phyloP scores from a whole-genome alignment of 768 basidiomycete species.

The Cyclocybe aegerita region DNA sequence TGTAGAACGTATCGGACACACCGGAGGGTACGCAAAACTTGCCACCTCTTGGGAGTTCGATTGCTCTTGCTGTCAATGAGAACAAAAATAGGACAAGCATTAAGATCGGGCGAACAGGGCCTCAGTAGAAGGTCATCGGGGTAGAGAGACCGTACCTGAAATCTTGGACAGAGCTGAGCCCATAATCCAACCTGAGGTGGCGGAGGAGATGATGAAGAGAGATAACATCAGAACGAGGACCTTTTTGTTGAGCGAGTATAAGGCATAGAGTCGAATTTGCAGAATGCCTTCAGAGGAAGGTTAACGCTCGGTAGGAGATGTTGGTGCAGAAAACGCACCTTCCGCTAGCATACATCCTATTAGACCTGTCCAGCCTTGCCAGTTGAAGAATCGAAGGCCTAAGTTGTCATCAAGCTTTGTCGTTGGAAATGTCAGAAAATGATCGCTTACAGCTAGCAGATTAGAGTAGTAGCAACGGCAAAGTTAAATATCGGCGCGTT shows the following conservation, averaged over 20 bases:
- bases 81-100: neutral
- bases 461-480: neutral
- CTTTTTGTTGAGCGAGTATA: constrained; percentile 54
- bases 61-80: constrained; percentile 18
- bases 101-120: neutral
- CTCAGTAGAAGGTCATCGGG: neutral
- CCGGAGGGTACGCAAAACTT: constrained; percentile 41
- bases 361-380: constrained; percentile 64
- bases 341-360: constrained; percentile 54
- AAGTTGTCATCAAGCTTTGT: neutral
- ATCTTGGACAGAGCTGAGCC: constrained; percentile 39
- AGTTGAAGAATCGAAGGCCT: constrained; percentile 49
- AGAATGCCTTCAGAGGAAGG: constrained; percentile 44
- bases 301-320: too few species aligned
- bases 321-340: constrained; percentile 30
- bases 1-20: constrained; percentile 44
- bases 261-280: constrained; percentile 62
- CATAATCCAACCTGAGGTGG: constrained; percentile 48
- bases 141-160: constrained; percentile 29
- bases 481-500: neutral
- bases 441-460: constrained; percentile 9
- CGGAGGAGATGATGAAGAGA: constrained; percentile 37
- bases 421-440: neutral
- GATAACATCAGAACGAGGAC: constrained; percentile 45
- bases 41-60: constrained; percentile 15